A percentile compares a stretch with the other conserved stretches of the same genome.
These are phyloP conservation scores for Cladosporium colombiae DNA, from an alignment of 2,329 filamentous ascomycete genomes.

Conservation along the genomic window DNA sequence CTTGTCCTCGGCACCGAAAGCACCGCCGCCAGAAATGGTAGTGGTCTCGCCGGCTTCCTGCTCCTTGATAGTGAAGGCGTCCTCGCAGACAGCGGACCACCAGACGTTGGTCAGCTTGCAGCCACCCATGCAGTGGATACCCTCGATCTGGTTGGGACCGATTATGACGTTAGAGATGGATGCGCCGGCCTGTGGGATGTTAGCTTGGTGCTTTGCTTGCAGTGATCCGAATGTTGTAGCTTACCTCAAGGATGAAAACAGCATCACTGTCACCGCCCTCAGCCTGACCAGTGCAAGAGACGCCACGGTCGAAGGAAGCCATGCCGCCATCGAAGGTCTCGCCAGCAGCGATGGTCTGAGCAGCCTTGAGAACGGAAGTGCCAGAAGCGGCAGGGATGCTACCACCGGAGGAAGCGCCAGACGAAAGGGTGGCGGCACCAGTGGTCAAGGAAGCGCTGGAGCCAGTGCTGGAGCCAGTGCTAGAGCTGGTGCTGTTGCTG, in stretches of 20 bases:
- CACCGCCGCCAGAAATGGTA: conserved; percentile 39
- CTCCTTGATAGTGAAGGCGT: conserved; percentile 39
- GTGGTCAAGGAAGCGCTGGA: conserved; percentile 20
- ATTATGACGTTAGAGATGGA: conserved; percentile 57
- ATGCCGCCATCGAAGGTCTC: conserved; percentile 25
- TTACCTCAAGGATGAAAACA: conserved; percentile 53
- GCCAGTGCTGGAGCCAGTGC: neutral
- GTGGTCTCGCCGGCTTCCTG: conserved; percentile 26
- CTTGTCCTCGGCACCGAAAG: conserved; percentile 23
- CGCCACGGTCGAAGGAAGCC: conserved; percentile 41
- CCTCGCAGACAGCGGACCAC: conserved; percentile 45
- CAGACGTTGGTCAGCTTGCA: conserved; percentile 41
- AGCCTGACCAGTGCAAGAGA: conserved; percentile 45
- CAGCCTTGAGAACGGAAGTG: conserved; percentile 22
- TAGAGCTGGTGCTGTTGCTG: neutral
- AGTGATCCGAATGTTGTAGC: neutral
- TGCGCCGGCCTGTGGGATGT: conserved; percentile 42
- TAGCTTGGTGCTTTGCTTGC: neutral
- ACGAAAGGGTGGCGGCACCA: conserved; percentile 15
- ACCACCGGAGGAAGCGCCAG: conserved; percentile 15
- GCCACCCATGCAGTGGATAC: conserved; percentile 54
- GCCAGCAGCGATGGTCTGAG: conserved; percentile 30
- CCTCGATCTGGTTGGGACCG: conserved; percentile 54
- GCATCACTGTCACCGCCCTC: conserved; percentile 50
- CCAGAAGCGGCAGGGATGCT: conserved; percentile 27